A percentile compares a stretch with the other conserved stretches of the same genome.
Conservation (phyloP, 495 filamentous ascomycete species). For the Pseudotulostoma volvatum region DNA sequence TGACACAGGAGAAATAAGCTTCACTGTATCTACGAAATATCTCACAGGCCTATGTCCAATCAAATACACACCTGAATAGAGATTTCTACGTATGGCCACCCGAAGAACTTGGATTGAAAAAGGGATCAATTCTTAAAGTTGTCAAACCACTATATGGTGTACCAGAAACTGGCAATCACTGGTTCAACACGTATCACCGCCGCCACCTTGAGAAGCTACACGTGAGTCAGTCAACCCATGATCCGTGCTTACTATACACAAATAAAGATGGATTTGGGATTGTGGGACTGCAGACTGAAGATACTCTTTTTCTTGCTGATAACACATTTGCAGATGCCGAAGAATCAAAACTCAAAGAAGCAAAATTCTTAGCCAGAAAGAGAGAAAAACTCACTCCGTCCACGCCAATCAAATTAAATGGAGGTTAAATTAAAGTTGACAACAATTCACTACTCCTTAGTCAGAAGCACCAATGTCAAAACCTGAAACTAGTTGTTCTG, state of each 20-base stretch:
- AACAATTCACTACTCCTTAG: not conserved
- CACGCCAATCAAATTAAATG: not conserved
- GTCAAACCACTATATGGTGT: not conserved
- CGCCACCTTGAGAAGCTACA: not conserved
- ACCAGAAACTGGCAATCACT: conserved; percentile 1
- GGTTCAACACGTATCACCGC: not conserved
- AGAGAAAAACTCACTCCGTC: not conserved
- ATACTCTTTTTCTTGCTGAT: not conserved
- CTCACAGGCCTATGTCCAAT: not conserved
- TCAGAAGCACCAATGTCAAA: not conserved
- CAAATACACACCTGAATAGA: not conserved
- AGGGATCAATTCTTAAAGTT: not conserved
- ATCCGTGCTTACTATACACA: not conserved
- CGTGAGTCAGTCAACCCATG: not conserved
- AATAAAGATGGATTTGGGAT: not conserved
- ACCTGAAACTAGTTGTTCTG: not conserved
- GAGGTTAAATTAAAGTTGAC: not conserved
- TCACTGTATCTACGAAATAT: not conserved
- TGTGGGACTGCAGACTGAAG: not conserved
- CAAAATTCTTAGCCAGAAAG: not conserved
- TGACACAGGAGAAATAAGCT: not conserved
- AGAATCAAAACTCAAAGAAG: not conserved
- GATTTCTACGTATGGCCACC: not conserved
- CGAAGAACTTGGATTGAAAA: too few species aligned
- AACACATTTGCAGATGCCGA: not conserved